A percentile compares a stretch with the other conserved stretches of the same genome.
Conservation (phyloP, 2,329 filamentous ascomycete species). For the Hypomyces perniciosus region DNA sequence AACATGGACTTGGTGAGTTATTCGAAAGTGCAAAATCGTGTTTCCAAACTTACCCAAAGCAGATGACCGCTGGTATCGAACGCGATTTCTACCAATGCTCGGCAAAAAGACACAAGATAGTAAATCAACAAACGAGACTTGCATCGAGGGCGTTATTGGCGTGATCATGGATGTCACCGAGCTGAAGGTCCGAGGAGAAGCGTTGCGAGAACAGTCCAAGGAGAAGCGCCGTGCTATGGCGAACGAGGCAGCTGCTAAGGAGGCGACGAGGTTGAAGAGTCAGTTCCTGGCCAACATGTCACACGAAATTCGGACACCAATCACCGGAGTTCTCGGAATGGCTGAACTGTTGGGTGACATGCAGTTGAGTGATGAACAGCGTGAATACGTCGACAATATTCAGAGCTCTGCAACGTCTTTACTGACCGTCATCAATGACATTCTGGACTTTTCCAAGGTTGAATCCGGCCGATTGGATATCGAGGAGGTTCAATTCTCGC, state of each 20-base stretch:
- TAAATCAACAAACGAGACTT: constrained; percentile 38
- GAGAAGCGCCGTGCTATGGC: constrained; percentile 67
- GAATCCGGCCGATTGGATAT: constrained; percentile 72
- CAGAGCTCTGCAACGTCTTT: constrained; percentile 74
- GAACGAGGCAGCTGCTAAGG: constrained; percentile 72
- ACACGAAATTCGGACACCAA: constrained; percentile 73
- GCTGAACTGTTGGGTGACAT: constrained; percentile 67
- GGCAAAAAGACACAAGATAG: constrained; percentile 49
- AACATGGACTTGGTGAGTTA: constrained; percentile 50
- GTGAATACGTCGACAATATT: constrained; percentile 71
- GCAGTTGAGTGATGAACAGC: constrained; percentile 61
- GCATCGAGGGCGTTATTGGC: constrained; percentile 66
- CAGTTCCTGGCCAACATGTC: constrained; percentile 78
- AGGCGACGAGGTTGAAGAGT: constrained; percentile 73
- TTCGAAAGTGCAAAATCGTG: not conserved
- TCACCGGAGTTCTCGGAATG: constrained; percentile 77
- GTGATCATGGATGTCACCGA: constrained; percentile 78
- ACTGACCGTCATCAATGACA: constrained; percentile 85
- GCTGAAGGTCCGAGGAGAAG: constrained; percentile 57
- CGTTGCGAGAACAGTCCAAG: constrained; percentile 56
- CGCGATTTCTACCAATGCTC: constrained; percentile 61
- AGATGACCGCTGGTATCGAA: constrained; percentile 63
- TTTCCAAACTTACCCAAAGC: constrained; percentile 5
- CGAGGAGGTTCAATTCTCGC: constrained; percentile 73
- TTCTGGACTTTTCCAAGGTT: constrained; percentile 83